These are phyloP conservation scores for Sequoiadendron giganteum DNA, from an alignment of 75 land plant genomes.

Conservation along the genomic window DNA sequence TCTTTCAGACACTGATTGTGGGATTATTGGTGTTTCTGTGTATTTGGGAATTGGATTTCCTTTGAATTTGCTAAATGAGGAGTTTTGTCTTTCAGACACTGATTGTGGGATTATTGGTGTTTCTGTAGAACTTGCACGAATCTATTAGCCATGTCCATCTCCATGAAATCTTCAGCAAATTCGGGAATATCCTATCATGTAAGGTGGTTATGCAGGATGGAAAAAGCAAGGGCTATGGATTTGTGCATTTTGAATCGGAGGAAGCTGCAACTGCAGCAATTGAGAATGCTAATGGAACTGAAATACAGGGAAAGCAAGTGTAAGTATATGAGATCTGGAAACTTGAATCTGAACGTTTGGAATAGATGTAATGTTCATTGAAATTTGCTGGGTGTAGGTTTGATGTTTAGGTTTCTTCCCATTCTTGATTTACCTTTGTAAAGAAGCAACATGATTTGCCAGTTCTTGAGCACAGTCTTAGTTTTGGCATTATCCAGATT, in stretches of 20 bases:
- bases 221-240: slow-evolving; percentile 69
- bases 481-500: not conserved
- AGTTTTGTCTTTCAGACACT: not conserved
- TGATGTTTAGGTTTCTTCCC: not conserved
- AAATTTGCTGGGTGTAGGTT: not conserved
- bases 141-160: slow-evolving; percentile 52
- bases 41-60: not conserved
- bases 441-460: not conserved
- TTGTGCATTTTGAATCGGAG: slow-evolving; percentile 70
- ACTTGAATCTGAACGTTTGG: not conserved
- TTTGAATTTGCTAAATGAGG: too few species aligned
- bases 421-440: not conserved
- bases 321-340: slow-evolving; percentile 16
- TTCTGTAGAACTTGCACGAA: slow-evolving; percentile 48
- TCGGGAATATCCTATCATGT: slow-evolving; percentile 60
- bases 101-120: not conserved
- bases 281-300: slow-evolving; percentile 43
- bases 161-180: slow-evolving; percentile 41
- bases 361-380: not conserved
- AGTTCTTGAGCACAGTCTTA: not conserved
- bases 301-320: slow-evolving; percentile 51
- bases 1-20: too few species aligned
- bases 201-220: slow-evolving; percentile 61
- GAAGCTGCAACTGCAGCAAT: slow-evolving; percentile 58
- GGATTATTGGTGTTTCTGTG: not conserved